phyloP scores from a whole-genome alignment of 768 basidiomycete species.

The Russula compacta region DNA sequence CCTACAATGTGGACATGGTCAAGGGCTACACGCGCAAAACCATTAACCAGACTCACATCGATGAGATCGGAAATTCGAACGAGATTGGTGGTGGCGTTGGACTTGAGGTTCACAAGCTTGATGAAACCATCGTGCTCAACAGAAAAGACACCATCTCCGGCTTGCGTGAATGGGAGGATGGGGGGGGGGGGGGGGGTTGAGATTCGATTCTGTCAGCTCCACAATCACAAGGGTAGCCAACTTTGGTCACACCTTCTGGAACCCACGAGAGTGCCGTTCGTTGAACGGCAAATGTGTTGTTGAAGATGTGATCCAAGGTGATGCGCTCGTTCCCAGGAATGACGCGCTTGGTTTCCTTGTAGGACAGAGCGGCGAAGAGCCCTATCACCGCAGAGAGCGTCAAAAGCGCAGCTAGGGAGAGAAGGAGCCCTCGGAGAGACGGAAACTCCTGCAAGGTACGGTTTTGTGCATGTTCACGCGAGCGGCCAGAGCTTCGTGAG shows the following conservation, averaged over 20 bases:
- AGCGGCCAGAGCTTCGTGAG: not conserved
- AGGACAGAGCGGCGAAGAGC: constrained; percentile 65
- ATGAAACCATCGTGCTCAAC: constrained; percentile 52
- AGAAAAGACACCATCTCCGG: constrained; percentile 91
- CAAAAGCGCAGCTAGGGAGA: constrained; percentile 51
- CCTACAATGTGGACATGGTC: constrained; percentile 31
- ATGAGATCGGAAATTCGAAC: constrained; percentile 49
- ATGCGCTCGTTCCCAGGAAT: constrained; percentile 53
- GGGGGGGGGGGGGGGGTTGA: too few species aligned
- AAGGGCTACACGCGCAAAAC: constrained; percentile 4
- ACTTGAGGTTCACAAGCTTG: constrained; percentile 71
- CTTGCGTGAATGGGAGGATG: constrained; percentile 32
- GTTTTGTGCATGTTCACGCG: constrained; percentile 3
- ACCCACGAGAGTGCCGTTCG: constrained; percentile 67
- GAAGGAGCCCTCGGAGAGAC: constrained; percentile 52
- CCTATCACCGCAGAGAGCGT: constrained; percentile 61
- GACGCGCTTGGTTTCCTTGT: constrained; percentile 46
- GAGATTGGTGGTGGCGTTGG: constrained; percentile 55
- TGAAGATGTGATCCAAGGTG: constrained; percentile 86
- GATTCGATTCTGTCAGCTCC: constrained; percentile 2
- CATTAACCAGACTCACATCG: constrained; percentile 40
- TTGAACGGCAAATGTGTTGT: constrained; percentile 67
- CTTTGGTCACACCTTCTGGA: constrained; percentile 63
- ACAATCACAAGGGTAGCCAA: not conserved
- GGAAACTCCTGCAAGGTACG: constrained; percentile 33